Evolutionary conservation across 2,329 filamentous ascomycete species (phyloP).

Genomic region (Aspergillus tanneri): DNA sequence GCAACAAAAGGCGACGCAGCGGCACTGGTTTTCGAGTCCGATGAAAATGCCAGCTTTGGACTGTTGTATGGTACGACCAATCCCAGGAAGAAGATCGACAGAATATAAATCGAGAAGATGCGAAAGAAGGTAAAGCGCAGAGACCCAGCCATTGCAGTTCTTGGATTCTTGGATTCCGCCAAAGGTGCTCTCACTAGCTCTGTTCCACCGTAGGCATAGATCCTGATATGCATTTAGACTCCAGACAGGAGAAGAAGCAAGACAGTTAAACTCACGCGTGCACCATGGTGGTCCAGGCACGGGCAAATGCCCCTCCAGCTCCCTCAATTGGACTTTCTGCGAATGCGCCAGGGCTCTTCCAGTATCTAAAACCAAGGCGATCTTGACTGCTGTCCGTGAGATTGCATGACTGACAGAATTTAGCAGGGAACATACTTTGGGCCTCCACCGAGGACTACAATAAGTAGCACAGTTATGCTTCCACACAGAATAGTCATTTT

Average conservation of each 20-base stretch:
- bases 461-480: not conserved
- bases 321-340: slow-evolving; percentile 44
- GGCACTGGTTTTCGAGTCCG: slow-evolving; percentile 39
- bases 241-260: not conserved
- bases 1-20: slow-evolving; percentile 71
- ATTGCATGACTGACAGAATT: not conserved
- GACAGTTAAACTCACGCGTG: slow-evolving; percentile 60
- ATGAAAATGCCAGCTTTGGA: slow-evolving; percentile 53
- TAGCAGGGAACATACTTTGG: not conserved
- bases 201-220: slow-evolving; percentile 65
- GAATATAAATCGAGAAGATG: slow-evolving; percentile 73
- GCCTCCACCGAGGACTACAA: not conserved
- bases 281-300: slow-evolving; percentile 66
- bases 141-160: slow-evolving; percentile 69
- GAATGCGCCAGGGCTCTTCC: slow-evolving; percentile 60
- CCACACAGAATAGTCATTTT: not conserved
- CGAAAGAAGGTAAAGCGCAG: slow-evolving; percentile 76
- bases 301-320: slow-evolving; percentile 53
- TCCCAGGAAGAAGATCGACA: slow-evolving; percentile 69
- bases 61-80: slow-evolving; percentile 72
- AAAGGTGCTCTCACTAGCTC: slow-evolving; percentile 73
- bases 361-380: slow-evolving; percentile 62
- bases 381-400: slow-evolving; percentile 36
- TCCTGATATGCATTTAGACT: too few relatives aligned
- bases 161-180: slow-evolving; percentile 72